phyloP scores from a whole-genome alignment of 2,329 filamentous ascomycete genomes.

The Colletotrichum tamarilloi region DNA sequence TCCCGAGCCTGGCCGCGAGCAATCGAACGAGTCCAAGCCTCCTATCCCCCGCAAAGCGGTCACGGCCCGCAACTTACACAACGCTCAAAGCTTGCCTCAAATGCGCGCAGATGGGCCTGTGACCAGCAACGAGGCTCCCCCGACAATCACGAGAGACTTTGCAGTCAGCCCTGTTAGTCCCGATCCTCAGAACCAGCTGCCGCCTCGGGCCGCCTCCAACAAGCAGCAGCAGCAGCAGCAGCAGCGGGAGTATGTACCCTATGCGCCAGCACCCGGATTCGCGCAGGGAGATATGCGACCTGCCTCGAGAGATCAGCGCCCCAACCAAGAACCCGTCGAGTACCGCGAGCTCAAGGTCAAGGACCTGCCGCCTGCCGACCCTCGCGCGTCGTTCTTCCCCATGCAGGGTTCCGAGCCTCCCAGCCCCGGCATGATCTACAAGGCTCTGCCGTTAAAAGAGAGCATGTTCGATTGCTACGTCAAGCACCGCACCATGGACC shows the following conservation, averaged over 20 bases:
- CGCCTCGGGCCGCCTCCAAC: slow-evolving; percentile 47
- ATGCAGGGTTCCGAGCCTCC: slow-evolving; percentile 42
- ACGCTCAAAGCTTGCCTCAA: slow-evolving; percentile 40
- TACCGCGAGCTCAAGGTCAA: slow-evolving; percentile 53
- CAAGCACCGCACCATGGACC: slow-evolving; percentile 59
- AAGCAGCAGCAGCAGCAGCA: slow-evolving; percentile 28
- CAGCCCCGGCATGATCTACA: slow-evolving; percentile 51
- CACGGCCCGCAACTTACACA: slow-evolving; percentile 38
- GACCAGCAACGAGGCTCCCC: slow-evolving; percentile 39
- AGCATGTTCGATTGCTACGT: slow-evolving; percentile 60
- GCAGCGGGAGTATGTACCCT: slow-evolving; percentile 8
- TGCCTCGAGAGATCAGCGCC: slow-evolving; percentile 19
- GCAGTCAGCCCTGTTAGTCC: slow-evolving; percentile 35
- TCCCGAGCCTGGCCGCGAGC: slow-evolving; percentile 46
- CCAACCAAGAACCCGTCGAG: slow-evolving; percentile 39
- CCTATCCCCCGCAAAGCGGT: slow-evolving; percentile 42
- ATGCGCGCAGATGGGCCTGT: slow-evolving; percentile 36
- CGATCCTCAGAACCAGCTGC: slow-evolving; percentile 41
- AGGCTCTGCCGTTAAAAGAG: slow-evolving; percentile 56
- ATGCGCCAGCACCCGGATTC: slow-evolving; percentile 5
- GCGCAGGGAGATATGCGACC: slow-evolving; percentile 15
- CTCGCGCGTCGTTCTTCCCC: slow-evolving; percentile 52
- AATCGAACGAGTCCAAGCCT: slow-evolving; percentile 36
- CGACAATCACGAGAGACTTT: slow-evolving; percentile 36
- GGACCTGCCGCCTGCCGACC: slow-evolving; percentile 46